A percentile compares a stretch with the other conserved stretches of the same genome.
phyloP scores from a whole-genome alignment of 257 asterid species.

The Catharanthus roseus region DNA sequence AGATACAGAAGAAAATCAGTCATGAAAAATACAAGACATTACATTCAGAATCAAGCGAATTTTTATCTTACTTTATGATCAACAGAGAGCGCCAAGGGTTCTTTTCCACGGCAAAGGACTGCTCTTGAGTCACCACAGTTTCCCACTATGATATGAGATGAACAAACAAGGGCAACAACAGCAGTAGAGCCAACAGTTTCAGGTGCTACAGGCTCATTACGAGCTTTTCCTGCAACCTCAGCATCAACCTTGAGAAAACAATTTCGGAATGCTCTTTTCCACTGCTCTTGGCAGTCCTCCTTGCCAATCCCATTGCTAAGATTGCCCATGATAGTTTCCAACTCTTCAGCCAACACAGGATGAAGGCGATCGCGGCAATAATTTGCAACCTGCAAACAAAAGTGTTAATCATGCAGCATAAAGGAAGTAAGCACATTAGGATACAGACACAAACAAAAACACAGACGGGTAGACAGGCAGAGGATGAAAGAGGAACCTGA shows the following conservation, averaged over 20 bases:
- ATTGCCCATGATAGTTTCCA: constrained; percentile 37
- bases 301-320: constrained; percentile 22
- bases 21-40: neutral
- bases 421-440: neutral
- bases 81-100: constrained; percentile 62
- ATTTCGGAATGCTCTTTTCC: constrained; percentile 60
- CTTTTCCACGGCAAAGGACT: constrained; percentile 88
- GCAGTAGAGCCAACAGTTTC: constrained; percentile 97
- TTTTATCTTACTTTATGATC: constrained; percentile 71
- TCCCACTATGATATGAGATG: constrained; percentile 89
- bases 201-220: constrained; percentile 60
- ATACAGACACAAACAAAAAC: neutral
- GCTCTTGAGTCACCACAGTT: constrained; percentile 98
- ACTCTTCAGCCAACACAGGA: constrained; percentile 58
- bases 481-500: constrained; percentile 45
- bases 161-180: constrained; percentile 80
- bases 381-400: constrained; percentile 67
- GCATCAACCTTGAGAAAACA: constrained; percentile 85
- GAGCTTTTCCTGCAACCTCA: constrained; percentile 57
- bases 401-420: constrained; percentile 8
- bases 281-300: constrained; percentile 45
- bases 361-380: constrained; percentile 82
- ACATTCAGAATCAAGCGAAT: neutral
- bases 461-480: constrained; percentile 11
- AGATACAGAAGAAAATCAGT: constrained; percentile 18